Percentiles rank a stretch among this genome's conserved stretches.
Evolutionary conservation across 2,329 filamentous ascomycete genomes (phyloP).

Genomic region (Shiraia bambusicola): DNA sequence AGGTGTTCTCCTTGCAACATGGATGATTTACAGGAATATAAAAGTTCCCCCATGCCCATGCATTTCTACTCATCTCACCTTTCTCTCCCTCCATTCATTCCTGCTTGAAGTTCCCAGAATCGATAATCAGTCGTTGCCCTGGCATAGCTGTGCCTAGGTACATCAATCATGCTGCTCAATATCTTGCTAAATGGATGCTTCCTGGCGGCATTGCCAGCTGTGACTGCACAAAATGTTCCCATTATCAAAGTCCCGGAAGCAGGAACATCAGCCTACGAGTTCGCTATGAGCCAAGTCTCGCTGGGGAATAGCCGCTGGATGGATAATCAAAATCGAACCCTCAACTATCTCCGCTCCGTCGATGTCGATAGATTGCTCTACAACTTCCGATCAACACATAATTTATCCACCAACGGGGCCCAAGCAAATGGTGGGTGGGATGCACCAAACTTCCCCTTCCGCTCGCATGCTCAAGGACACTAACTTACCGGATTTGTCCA

Average conservation of each 20-base stretch:
- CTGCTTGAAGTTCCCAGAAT: no score
- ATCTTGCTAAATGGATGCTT: constrained; percentile 1
- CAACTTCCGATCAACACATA: constrained; percentile 52
- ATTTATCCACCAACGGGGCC: constrained; percentile 51
- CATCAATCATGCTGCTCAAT: constrained; percentile 3
- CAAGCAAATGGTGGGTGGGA: constrained; percentile 55
- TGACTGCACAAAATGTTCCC: constrained; percentile 5
- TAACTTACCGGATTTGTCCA: constrained; percentile 55
- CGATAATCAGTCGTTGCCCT: no score
- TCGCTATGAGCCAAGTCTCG: constrained; percentile 47
- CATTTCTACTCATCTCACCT: no score
- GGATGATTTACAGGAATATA: no score
- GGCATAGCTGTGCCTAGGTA: no score
- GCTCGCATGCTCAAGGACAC: constrained; percentile 55
- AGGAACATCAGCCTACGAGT: constrained; percentile 41
- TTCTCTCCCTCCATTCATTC: no score
- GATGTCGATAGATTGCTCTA: constrained; percentile 53
- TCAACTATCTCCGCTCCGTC: constrained; percentile 51
- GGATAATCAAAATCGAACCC: constrained; percentile 52
- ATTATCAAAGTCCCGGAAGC: constrained; percentile 22
- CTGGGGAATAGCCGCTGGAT: constrained; percentile 45
- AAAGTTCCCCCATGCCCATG: no score
- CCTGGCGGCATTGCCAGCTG: neutral
- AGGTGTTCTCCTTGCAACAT: no score
- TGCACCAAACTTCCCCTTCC: constrained; percentile 56